Evolutionary conservation across 1,284 basidiomycete genomes (phyloP).

Genomic region (Agroathelia rolfsii): DNA sequence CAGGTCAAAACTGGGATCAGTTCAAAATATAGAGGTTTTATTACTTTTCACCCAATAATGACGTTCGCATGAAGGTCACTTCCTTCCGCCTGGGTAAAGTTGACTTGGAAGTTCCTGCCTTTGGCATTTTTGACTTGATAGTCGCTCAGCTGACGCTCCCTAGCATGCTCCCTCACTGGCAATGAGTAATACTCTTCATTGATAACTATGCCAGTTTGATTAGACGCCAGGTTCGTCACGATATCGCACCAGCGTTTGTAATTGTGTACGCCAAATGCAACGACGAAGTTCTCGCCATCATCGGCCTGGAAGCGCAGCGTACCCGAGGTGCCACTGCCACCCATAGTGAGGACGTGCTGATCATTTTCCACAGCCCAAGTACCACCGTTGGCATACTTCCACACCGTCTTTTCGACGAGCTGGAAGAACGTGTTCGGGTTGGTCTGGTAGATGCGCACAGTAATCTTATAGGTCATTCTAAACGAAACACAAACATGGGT

Average conservation of each 20-base stretch:
- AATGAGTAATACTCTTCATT: constrained; percentile 22
- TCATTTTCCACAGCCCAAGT: constrained; percentile 20
- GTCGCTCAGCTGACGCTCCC: constrained; percentile 17
- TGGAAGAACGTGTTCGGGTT: constrained; percentile 21
- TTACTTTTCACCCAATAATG: constrained; percentile 18
- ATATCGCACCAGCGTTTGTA: constrained; percentile 30
- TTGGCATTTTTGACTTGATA: constrained; percentile 14
- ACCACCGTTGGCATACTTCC: constrained; percentile 20
- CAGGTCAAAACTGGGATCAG: too few species aligned
- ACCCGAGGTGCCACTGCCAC: constrained; percentile 29
- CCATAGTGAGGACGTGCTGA: constrained; percentile 21
- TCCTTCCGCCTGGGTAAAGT: constrained; percentile 17
- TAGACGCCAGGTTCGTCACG: constrained; percentile 17
- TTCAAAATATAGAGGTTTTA: too few species aligned
- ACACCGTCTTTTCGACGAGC: constrained; percentile 24
- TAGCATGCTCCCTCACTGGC: constrained; percentile 6
- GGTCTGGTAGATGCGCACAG: constrained; percentile 20
- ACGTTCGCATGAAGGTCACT: constrained; percentile 18
- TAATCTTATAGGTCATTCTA: constrained; percentile 25
- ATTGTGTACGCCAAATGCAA: constrained; percentile 30
- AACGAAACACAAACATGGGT: too few species aligned
- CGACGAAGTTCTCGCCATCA: constrained; percentile 21
- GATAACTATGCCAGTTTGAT: constrained; percentile 19
- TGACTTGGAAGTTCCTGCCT: constrained; percentile 14
- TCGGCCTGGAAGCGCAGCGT: constrained; percentile 23